Conservation (phyloP, 257 asterid species). For the Craterostigma plantagineum region DNA sequence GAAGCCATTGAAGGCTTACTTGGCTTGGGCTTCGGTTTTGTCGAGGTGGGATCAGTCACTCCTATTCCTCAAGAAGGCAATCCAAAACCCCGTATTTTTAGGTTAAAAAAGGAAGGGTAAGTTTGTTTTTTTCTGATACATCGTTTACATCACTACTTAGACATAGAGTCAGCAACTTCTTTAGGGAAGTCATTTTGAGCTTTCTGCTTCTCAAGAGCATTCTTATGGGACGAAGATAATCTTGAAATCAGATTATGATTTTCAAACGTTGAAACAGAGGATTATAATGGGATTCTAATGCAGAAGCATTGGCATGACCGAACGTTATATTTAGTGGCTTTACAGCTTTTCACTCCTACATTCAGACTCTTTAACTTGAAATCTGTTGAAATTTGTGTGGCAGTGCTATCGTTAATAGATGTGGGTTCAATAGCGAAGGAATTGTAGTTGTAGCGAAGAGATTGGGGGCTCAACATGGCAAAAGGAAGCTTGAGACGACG, state of each 20-base stretch:
- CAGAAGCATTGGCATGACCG: too few relatives aligned
- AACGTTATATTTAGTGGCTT: too few relatives aligned
- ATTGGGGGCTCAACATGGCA: constrained; percentile 93
- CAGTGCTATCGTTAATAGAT: constrained; percentile 92
- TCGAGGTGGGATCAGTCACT: constrained; percentile 97
- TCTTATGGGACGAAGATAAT: too few relatives aligned
- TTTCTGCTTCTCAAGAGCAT: too few relatives aligned
- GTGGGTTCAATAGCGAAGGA: constrained; percentile 98
- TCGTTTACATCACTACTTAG: constrained; percentile 9
- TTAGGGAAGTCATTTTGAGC: not conserved
- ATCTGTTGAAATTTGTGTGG: constrained; percentile 13
- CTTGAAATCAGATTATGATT: too few relatives aligned
- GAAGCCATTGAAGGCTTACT: constrained; percentile 97
- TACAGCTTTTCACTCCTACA: not conserved
- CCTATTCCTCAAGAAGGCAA: constrained; percentile 96
- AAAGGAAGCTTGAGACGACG: constrained; percentile 81
- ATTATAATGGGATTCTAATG: not conserved
- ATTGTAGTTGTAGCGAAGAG: constrained; percentile 93
- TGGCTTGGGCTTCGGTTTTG: constrained; percentile 91
- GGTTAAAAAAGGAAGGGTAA: constrained; percentile 67
- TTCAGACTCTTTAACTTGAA: not conserved
- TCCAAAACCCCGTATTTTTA: constrained; percentile 94
- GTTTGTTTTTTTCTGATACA: not conserved
- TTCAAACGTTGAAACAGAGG: too few relatives aligned
- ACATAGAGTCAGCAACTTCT: not conserved